These are phyloP conservation scores for Alternaria brassicicola DNA, from an alignment of 2,329 filamentous ascomycete species.

Conservation along the genomic window DNA sequence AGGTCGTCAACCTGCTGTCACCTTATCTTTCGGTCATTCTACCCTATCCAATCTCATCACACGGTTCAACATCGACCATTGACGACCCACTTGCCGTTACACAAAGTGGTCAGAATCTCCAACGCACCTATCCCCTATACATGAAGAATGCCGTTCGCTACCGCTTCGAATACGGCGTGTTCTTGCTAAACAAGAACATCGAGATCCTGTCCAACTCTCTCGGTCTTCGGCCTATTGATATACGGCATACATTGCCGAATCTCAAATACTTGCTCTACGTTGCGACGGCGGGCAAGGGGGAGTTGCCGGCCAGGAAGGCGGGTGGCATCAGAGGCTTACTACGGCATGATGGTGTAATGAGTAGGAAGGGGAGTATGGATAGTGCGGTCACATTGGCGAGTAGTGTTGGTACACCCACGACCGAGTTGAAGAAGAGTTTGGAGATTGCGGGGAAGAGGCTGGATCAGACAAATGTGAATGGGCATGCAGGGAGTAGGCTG, in stretches of 20 bases:
- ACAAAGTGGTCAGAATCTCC: constrained; percentile 39
- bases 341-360: constrained; percentile 30
- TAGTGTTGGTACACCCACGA: constrained; percentile 29
- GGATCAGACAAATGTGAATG: constrained; percentile 25
- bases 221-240: constrained; percentile 81
- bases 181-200: constrained; percentile 95
- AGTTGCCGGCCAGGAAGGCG: constrained; percentile 56
- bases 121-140: constrained; percentile 74
- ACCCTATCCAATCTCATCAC: constrained; percentile 77
- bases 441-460: constrained; percentile 23
- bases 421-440: constrained; percentile 27
- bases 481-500: constrained; percentile 36
- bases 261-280: constrained; percentile 92
- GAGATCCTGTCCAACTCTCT: constrained; percentile 70
- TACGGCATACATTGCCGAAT: constrained; percentile 90
- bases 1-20: constrained; percentile 76
- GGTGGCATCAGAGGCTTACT: constrained; percentile 46
- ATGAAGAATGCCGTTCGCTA: constrained; percentile 74
- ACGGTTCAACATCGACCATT: constrained; percentile 76
- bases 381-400: constrained; percentile 38
- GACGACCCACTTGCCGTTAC: constrained; percentile 70
- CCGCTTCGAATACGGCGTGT: constrained; percentile 94
- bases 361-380: constrained; percentile 43
- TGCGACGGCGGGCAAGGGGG: constrained; percentile 76
- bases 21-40: constrained; percentile 80